A percentile compares a stretch with the other conserved stretches of the same genome.
Evolutionary conservation across 108 stramenopile species (phyloP).

Genomic region (Cyclostephanos invisitatus): DNA sequence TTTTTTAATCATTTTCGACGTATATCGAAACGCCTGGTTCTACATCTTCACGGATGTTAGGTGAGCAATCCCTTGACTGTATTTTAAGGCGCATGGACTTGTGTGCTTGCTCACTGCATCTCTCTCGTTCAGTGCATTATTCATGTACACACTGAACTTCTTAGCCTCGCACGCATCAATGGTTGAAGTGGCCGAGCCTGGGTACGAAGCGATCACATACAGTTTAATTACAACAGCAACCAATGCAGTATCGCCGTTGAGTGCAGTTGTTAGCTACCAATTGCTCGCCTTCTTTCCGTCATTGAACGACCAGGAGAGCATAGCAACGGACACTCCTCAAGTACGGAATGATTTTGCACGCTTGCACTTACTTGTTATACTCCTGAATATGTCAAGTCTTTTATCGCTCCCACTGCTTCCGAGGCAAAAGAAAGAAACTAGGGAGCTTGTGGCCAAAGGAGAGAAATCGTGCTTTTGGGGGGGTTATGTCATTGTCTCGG

Average conservation of each 20-base stretch:
- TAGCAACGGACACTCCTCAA: conserved; percentile 47
- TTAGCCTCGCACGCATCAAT: conserved; percentile 42
- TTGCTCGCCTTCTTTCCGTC: conserved; percentile 49
- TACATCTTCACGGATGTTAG: conserved; percentile 52
- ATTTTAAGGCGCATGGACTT: not conserved
- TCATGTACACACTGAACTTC: conserved; percentile 54
- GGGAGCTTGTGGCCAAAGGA: conserved; percentile 51
- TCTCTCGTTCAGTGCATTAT: conserved; percentile 25
- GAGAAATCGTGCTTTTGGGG: conserved; percentile 41
- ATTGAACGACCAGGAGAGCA: conserved; percentile 40
- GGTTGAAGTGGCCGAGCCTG: conserved; percentile 53
- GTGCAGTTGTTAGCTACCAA: conserved; percentile 50
- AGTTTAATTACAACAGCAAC: conserved; percentile 48
- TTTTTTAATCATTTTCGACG: conserved; percentile 47
- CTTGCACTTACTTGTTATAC: conserved; percentile 31
- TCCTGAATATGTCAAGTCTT: conserved; percentile 45
- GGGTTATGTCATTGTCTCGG: conserved; percentile 26
- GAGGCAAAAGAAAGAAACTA: conserved; percentile 54
- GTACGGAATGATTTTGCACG: conserved; percentile 42
- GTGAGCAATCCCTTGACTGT: conserved; percentile 1
- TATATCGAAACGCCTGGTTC: conserved; percentile 38
- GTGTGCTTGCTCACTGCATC: not conserved
- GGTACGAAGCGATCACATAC: conserved; percentile 52
- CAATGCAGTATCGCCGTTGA: conserved; percentile 47
- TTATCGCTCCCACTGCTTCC: conserved; percentile 47